These are phyloP conservation scores for Thoreauomyces humboldtii DNA, from an alignment of 192 early-diverging fungal species.

Conservation along the genomic window DNA sequence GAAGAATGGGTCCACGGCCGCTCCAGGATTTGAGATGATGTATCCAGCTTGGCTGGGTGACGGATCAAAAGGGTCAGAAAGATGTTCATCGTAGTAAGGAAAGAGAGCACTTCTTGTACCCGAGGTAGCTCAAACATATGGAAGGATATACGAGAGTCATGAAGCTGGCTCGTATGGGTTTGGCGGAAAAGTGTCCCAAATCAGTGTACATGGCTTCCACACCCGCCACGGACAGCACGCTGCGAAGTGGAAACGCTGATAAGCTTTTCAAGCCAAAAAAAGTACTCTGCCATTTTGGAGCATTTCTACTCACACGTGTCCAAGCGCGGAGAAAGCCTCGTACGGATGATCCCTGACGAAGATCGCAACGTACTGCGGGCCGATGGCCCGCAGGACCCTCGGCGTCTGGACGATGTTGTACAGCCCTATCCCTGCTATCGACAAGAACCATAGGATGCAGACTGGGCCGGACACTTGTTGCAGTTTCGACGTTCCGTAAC, in stretches of 20 bases:
- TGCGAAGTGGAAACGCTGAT: not conserved
- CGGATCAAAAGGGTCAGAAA: not conserved
- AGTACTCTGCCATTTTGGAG: no score
- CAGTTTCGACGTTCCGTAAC: slow-evolving; percentile 46
- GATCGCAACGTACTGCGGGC: slow-evolving; percentile 41
- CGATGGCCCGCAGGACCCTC: slow-evolving; percentile 37
- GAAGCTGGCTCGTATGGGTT: slow-evolving; percentile 48
- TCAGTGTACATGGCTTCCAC: slow-evolving; percentile 59
- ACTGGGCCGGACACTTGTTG: slow-evolving; percentile 44
- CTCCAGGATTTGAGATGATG: slow-evolving; percentile 23
- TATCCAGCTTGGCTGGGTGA: slow-evolving; percentile 35
- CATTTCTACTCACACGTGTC: slow-evolving; percentile 41
- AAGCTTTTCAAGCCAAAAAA: no score
- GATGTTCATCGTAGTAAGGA: not conserved
- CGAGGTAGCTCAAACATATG: slow-evolving; percentile 46
- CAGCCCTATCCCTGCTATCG: slow-evolving; percentile 41
- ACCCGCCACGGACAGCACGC: slow-evolving; percentile 51
- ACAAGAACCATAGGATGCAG: slow-evolving; percentile 47
- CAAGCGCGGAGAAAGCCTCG: slow-evolving; percentile 32
- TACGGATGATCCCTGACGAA: slow-evolving; percentile 30
- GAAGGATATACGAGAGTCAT: slow-evolving; percentile 46
- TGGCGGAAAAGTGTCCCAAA: slow-evolving; percentile 52
- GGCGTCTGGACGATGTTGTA: slow-evolving; percentile 48
- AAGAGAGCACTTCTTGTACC: slow-evolving; percentile 24
- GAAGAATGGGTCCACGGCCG: slow-evolving; percentile 38